Base-by-base conservation (phyloP, 225 moss, liverwort and hornwort genomes). In the Ulota crispa region DNA sequence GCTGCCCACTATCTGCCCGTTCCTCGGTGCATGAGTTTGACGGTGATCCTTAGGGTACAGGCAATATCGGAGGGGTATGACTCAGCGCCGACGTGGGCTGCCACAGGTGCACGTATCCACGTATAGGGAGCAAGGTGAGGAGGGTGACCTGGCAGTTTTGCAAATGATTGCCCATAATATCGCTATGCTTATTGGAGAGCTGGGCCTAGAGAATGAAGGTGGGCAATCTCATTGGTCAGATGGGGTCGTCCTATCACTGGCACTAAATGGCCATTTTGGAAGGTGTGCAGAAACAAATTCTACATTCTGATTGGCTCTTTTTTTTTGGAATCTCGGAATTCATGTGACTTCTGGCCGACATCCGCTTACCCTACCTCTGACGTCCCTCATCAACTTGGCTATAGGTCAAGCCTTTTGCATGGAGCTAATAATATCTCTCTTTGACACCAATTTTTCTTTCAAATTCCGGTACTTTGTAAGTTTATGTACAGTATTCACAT, bases 101-200 rank as follows among this genome's bases (percentile, higher is more conserved):
- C 63, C 61, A 70, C 19, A 6, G 42, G 10, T 16, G 45, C 43
- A 10, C 0, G 0, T 5, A 1, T 67, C 78, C 78, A 78, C 21
- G 78, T 78, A 0, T 18, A 23, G 13, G 9, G 3, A 13, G 14
- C 16, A 4, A 31, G 16, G 16, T 50, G 4, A 31, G 16, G 16
- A 18, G 4, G 18, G 6, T 50, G 50, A 3, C 12, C 2, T 50
- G 62, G 60, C 61, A 26, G 9, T 7, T 26, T 0, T 4, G 13
- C 80, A 1, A 36, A 72, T 73, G 80, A 80, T 80, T 80, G 73
- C 14, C 20, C 52, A 5, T 64, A 72, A 53, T 62, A 80, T 70
- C 61, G 7, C 36, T 52, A 50, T 80, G 70, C 28, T 15, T 32
- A 9, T n/a, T 18, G 10, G 36, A 27, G 50, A 34, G 11, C 47